Conservation (phyloP, 2,329 filamentous ascomycete genomes). For the Neodidymelliopsis sp. region DNA sequence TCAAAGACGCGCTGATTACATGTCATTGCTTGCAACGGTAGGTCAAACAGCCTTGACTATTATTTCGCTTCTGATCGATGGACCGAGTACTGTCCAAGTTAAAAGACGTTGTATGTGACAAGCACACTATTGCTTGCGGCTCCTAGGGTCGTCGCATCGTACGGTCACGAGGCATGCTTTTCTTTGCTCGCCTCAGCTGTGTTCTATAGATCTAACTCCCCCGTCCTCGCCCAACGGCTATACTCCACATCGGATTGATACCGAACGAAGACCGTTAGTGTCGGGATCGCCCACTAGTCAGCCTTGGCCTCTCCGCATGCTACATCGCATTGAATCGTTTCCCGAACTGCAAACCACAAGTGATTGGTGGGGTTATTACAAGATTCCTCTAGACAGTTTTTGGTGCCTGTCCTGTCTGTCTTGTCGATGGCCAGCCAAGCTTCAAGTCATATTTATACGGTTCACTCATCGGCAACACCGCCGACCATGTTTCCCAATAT, state of each 20-base stretch:
- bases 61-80: no score
- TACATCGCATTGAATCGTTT: neutral
- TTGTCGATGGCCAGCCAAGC: constrained; percentile 1
- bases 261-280: neutral
- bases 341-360: neutral
- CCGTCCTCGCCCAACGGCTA: neutral
- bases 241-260: neutral
- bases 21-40: no score
- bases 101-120: no score
- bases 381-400: neutral
- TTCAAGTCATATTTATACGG: neutral
- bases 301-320: constrained; percentile 2
- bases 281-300: constrained; percentile 2
- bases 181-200: neutral
- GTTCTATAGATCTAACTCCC: neutral
- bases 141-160: neutral
- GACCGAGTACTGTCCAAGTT: no score
- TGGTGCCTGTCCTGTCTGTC: neutral
- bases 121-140: no score
- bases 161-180: neutral
- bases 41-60: no score
- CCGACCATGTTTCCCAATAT: neutral
- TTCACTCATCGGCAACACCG: neutral
- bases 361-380: neutral
- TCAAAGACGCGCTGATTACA: no score